These are phyloP conservation scores for Linum lewisii DNA, from an alignment of 345 rosid genomes.

Conservation along the genomic window DNA sequence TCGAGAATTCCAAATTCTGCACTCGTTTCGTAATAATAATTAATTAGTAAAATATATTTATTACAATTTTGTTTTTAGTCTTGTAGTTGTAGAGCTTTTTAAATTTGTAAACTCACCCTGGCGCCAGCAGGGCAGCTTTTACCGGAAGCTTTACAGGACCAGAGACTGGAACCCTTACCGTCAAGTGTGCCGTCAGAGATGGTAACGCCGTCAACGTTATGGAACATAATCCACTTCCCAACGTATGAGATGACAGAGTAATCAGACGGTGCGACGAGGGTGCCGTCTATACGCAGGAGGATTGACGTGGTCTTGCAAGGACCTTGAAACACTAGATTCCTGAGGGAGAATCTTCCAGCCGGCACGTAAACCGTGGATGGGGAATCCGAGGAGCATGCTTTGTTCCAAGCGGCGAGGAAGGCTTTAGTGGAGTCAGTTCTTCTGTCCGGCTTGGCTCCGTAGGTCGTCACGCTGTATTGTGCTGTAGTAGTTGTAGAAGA, in stretches of 20 bases:
- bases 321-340: slow-evolving; percentile 36
- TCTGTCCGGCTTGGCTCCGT: slow-evolving; percentile 55
- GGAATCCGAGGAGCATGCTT: slow-evolving; percentile 34
- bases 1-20: background rate
- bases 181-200: slow-evolving; percentile 44
- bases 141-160: slow-evolving; percentile 51
- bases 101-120: slow-evolving; percentile 29
- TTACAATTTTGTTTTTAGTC: background rate
- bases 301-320: slow-evolving; percentile 46
- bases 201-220: slow-evolving; percentile 34
- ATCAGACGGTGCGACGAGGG: slow-evolving; percentile 49
- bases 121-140: slow-evolving; percentile 55
- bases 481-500: background rate
- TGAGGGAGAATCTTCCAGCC: slow-evolving; percentile 31
- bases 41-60: too few species aligned
- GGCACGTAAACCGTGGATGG: slow-evolving; percentile 36
- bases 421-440: slow-evolving; percentile 39
- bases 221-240: slow-evolving; percentile 48
- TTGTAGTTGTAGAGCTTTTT: too few species aligned
- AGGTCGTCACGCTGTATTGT: slow-evolving; percentile 29
- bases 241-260: slow-evolving; percentile 34
- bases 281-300: slow-evolving; percentile 35
- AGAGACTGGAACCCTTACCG: slow-evolving; percentile 40
- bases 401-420: slow-evolving; percentile 43
- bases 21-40: too few species aligned